Evolutionary conservation across 179 eudicot genomes (phyloP), one percentile per base, ranked within the genome.

Genomic region (Carnegiea gigantea): DNA sequence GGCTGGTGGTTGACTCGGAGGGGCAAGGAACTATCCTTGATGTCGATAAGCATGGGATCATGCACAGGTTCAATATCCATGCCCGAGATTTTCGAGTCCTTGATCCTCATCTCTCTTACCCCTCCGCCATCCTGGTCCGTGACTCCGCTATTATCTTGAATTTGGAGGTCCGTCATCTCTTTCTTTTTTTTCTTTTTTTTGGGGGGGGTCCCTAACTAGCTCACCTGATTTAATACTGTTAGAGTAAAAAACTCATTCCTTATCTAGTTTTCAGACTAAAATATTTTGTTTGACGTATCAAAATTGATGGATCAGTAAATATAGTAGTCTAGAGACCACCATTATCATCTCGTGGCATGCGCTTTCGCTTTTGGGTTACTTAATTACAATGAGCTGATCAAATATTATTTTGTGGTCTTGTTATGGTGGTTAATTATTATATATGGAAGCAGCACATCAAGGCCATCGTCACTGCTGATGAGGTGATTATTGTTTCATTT

Each of bases 401-500:
- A 51, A 51, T 51, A 51, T 51, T 51, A 51, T 4, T 51, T 51
- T 9, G 18, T 51, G 57, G 14, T 51, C 9, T 51, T 51, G 57
- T 51, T 57, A 20, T 57, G n/a, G 23, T 57, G n/a, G 7, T 60
- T 21, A 62, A 23, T 28, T 62, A 5, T 73, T 28, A 30, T 70
- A 30, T 4, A 26, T 51, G 59, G 24, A 67, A 70, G 88, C 97
- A 93, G 97, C 95, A 91, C 83, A 91, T 93, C 81, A 93, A 93
- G 85, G 97, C 97, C 15, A 91, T 93, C 67, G 89, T 93, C 77
- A 93, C 97, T 70, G 83, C 93, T 33, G 92, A 91, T 54, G 93
- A 91, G 97, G 95, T 93, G 82, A 76, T 59, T 51, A 12, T 4
- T 23, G 3, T 23, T 9, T 21, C 30, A 1, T 23, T 62, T 23